These are phyloP conservation scores for Closterium sp. DNA, from an alignment of 139 green algal genomes.

Conservation along the genomic window DNA sequence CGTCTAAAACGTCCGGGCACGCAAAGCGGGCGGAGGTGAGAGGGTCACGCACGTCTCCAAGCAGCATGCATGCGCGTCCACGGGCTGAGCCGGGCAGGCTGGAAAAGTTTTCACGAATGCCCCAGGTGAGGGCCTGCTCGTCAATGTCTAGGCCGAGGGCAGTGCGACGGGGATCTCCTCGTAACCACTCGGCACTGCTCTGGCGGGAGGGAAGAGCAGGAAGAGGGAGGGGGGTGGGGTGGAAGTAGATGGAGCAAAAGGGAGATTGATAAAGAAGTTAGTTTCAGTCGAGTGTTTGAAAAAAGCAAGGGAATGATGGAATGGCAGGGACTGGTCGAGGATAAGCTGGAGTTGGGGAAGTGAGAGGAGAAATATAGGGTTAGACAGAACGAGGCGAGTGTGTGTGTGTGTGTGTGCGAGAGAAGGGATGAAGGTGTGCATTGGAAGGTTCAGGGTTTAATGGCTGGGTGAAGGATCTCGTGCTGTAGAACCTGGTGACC, in stretches of 20 bases:
- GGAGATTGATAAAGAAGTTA: background rate
- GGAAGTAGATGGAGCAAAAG: background rate
- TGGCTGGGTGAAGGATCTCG: background rate
- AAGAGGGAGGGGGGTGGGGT: background rate
- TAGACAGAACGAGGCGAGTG: background rate
- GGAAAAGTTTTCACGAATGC: slow-evolving; percentile 24
- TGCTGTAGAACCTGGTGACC: background rate
- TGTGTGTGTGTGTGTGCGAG: background rate
- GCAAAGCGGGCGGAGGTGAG: background rate
- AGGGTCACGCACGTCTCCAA: slow-evolving; percentile 35
- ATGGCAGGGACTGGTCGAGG: background rate
- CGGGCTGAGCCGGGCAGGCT: background rate
- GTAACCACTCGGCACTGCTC: slow-evolving; percentile 41
- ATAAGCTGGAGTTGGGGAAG: background rate
- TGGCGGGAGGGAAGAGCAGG: background rate
- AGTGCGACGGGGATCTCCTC: slow-evolving; percentile 33
- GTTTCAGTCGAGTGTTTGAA: background rate
- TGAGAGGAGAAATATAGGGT: background rate
- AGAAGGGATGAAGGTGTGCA: too few relatives aligned
- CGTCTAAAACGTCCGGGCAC: background rate
- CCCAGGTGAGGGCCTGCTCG: slow-evolving; percentile 28
- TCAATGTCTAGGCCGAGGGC: slow-evolving; percentile 42
- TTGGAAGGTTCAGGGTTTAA: too few relatives aligned
- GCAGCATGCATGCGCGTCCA: slow-evolving; percentile 21
- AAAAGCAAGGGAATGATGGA: background rate